Conservation (phyloP, 768 basidiomycete species). For the Boletales sp. region DNA sequence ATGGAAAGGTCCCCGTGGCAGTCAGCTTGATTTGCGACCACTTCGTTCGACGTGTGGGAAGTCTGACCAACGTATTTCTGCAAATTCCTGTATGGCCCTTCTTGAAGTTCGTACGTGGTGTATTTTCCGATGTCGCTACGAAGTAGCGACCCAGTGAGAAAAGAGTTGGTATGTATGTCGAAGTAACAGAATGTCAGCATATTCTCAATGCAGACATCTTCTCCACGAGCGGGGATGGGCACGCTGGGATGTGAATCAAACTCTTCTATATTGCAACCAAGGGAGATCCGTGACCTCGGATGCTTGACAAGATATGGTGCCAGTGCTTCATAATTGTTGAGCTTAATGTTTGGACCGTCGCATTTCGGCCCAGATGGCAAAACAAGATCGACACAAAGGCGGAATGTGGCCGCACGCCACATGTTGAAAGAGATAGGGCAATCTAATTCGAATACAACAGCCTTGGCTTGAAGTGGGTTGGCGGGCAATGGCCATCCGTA, state of each 20-base stretch:
- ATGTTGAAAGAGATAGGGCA: conserved; percentile 35
- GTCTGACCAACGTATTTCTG: conserved; percentile 35
- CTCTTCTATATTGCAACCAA: conserved; percentile 32
- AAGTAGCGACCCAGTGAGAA: conserved; percentile 4
- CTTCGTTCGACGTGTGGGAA: conserved; percentile 37
- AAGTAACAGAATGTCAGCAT: conserved; percentile 27
- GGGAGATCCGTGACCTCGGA: conserved; percentile 26
- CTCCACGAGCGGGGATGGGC: conserved; percentile 18
- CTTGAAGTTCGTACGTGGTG: conserved; percentile 32
- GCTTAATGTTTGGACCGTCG: neutral
- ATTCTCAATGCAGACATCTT: conserved; percentile 27
- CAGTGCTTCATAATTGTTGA: neutral
- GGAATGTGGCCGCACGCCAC: conserved; percentile 31
- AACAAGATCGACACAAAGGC: conserved; percentile 35
- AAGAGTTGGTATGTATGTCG: conserved; percentile 17
- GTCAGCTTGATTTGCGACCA: conserved; percentile 40
- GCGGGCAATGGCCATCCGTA: conserved; percentile 47
- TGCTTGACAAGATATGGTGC: neutral
- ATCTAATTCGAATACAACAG: too few relatives aligned
- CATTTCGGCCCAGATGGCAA: neutral
- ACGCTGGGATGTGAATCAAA: too few relatives aligned
- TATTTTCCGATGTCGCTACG: neutral
- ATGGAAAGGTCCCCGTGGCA: too few relatives aligned
- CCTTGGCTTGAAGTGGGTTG: conserved; percentile 6
- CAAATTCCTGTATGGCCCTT: conserved; percentile 32